Evolutionary conservation across 164 flowering plant species (phyloP).

Genomic region (Magnolia changhungtana): DNA sequence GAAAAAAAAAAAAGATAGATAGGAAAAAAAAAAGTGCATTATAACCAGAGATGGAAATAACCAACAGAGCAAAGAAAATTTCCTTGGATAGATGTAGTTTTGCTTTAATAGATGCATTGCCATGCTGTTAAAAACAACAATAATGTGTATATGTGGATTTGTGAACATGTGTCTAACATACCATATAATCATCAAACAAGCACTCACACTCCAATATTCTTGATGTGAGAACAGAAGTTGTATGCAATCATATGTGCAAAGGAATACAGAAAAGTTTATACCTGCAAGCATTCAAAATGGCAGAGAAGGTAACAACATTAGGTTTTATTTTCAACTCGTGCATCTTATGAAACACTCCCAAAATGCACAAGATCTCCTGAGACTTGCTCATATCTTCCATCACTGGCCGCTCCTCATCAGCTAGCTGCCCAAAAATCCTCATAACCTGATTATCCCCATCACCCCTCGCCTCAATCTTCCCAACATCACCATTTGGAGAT

Average conservation of each 20-base stretch:
- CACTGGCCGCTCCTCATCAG: constrained; percentile 35
- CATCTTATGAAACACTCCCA: constrained; percentile 83
- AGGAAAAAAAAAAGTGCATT: too few species aligned
- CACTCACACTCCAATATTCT: too few species aligned
- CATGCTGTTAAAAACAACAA: too few species aligned
- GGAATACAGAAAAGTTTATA: constrained; percentile 19
- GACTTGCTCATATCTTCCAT: constrained; percentile 37
- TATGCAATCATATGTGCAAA: background rate
- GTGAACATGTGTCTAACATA: too few species aligned
- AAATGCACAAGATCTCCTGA: constrained; percentile 61
- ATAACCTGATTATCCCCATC: constrained; percentile 46
- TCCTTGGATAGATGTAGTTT: too few species aligned
- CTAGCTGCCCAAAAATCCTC: constrained; percentile 61
- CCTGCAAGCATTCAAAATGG: constrained; percentile 99
- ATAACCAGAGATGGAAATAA: too few species aligned
- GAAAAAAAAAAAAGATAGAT: too few species aligned
- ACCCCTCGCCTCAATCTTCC: constrained; percentile 11
- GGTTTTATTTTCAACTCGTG: constrained; percentile 88
- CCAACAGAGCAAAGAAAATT: too few species aligned
- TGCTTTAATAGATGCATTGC: too few species aligned
- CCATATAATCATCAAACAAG: too few species aligned
- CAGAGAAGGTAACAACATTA: constrained; percentile 97
- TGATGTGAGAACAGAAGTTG: background rate
- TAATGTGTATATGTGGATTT: too few species aligned
- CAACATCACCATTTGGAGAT: constrained; percentile 23